Conservation (phyloP, 2,329 filamentous ascomycete species). For the Mycogone perniciosa region DNA sequence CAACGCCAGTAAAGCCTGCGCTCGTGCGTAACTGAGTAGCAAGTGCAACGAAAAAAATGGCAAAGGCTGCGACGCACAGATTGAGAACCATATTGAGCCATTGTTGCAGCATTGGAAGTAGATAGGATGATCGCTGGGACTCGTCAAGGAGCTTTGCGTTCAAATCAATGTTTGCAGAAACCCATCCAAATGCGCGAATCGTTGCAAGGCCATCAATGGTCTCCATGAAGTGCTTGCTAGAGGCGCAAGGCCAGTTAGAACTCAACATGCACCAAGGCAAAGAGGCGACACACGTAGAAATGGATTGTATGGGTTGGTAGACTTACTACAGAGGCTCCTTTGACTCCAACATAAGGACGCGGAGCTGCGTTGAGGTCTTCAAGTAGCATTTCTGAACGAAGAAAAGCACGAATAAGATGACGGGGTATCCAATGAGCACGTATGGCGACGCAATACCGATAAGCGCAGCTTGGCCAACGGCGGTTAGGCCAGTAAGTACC, state of each 20-base stretch:
- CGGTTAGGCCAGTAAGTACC: background rate
- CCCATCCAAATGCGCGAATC: slow-evolving; percentile 14
- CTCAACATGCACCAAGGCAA: no score
- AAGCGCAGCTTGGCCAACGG: background rate
- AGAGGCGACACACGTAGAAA: no score
- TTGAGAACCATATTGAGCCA: no score
- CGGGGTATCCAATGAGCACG: slow-evolving; percentile 8
- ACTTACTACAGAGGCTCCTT: slow-evolving; percentile 9
- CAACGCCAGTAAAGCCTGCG: no score
- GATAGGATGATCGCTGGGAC: no score
- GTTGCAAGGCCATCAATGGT: slow-evolving; percentile 9
- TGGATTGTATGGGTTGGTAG: no score
- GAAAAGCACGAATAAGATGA: slow-evolving; percentile 6
- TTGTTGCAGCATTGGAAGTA: no score
- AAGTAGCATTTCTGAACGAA: slow-evolving; percentile 19
- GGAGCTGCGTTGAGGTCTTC: slow-evolving; percentile 11
- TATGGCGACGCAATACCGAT: background rate
- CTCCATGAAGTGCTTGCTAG: slow-evolving; percentile 9
- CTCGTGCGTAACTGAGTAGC: no score
- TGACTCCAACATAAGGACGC: slow-evolving; percentile 12
- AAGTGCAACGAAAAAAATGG: no score
- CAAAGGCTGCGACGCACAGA: no score
- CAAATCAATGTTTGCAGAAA: slow-evolving; percentile 1
- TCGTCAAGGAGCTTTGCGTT: slow-evolving; percentile 25
- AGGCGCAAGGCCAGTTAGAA: no score